Percentiles rank a stretch among this genome's conserved stretches.
Evolutionary conservation across 768 basidiomycete genomes (phyloP).

Genomic region (Tulasnella sp.): DNA sequence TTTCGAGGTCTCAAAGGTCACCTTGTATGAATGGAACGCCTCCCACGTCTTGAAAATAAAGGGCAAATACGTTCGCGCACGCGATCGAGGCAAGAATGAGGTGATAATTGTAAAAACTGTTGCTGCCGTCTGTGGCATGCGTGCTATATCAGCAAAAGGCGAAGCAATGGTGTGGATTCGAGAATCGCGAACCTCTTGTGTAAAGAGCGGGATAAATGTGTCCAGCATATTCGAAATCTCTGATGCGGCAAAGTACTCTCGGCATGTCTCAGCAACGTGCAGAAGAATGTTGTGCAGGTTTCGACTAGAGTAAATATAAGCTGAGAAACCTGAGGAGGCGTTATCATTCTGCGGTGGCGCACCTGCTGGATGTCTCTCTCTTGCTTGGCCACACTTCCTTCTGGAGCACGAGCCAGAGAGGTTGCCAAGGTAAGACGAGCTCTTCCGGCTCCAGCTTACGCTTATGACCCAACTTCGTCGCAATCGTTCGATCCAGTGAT

Average conservation of each 20-base stretch:
- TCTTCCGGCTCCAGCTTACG: slow-evolving; percentile 58
- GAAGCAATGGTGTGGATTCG: not conserved
- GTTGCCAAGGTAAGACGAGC: slow-evolving; percentile 58
- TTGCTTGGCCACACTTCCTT: slow-evolving; percentile 68
- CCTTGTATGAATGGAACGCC: slow-evolving; percentile 34
- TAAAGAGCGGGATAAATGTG: slow-evolving; percentile 58
- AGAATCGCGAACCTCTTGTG: slow-evolving; percentile 46
- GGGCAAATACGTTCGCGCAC: slow-evolving; percentile 58
- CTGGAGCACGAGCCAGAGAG: slow-evolving; percentile 62
- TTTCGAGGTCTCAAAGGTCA: not conserved
- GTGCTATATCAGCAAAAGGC: slow-evolving; percentile 4
- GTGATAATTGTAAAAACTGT: slow-evolving; percentile 65
- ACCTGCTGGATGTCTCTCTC: slow-evolving; percentile 24
- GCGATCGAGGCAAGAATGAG: slow-evolving; percentile 62
- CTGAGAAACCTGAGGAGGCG: slow-evolving; percentile 38
- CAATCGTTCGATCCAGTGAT: slow-evolving; percentile 60
- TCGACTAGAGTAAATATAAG: slow-evolving; percentile 30
- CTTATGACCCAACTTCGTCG: slow-evolving; percentile 50
- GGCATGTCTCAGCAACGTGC: slow-evolving; percentile 61
- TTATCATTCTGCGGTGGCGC: slow-evolving; percentile 26
- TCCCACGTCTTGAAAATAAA: slow-evolving; percentile 67
- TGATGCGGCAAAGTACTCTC: slow-evolving; percentile 50
- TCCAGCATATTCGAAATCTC: slow-evolving; percentile 63
- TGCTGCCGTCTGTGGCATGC: slow-evolving; percentile 41
- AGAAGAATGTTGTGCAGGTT: slow-evolving; percentile 61